These are phyloP conservation scores for Begonia loranthoides DNA, from an alignment of 306 rosid species.

Conservation along the genomic window DNA sequence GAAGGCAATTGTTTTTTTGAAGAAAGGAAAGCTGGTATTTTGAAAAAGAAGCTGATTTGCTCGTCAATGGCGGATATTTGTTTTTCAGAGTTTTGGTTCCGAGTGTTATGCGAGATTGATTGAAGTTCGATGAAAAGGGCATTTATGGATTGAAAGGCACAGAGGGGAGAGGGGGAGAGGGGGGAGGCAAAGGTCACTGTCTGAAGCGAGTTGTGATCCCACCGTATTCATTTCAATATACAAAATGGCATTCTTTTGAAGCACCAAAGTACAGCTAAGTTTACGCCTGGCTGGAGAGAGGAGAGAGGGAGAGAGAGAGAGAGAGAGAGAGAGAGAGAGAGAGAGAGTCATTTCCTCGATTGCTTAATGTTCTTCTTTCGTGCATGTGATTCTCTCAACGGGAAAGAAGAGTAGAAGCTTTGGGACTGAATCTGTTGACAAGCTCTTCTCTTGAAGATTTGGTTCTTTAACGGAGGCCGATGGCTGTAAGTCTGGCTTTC, in stretches of 20 bases:
- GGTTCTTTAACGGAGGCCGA: conserved; percentile 2
- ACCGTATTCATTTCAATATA: background rate
- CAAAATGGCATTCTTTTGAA: background rate
- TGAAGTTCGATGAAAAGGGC: too few species aligned
- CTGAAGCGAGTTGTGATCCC: background rate
- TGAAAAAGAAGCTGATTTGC: too few species aligned
- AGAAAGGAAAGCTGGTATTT: too few species aligned
- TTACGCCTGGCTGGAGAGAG: too few species aligned
- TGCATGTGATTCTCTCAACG: too few species aligned
- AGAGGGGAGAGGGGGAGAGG: too few species aligned
- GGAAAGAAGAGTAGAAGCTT: background rate
- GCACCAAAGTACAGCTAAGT: too few species aligned
- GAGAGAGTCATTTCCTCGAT: background rate
- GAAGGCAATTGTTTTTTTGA: too few species aligned
- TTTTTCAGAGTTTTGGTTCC: too few species aligned
- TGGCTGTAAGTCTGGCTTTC: conserved; percentile 13
- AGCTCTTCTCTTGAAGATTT: conserved; percentile 5
- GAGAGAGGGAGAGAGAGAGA: background rate
- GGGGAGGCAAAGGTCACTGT: background rate
- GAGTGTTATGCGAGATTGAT: too few species aligned
- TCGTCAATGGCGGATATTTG: too few species aligned
- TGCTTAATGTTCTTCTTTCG: background rate
- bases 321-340: background rate
- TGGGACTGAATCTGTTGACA: background rate
- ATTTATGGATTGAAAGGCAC: too few species aligned